phyloP scores from a whole-genome alignment of 345 rosid genomes.

The Cardiospermum halicacabum region DNA sequence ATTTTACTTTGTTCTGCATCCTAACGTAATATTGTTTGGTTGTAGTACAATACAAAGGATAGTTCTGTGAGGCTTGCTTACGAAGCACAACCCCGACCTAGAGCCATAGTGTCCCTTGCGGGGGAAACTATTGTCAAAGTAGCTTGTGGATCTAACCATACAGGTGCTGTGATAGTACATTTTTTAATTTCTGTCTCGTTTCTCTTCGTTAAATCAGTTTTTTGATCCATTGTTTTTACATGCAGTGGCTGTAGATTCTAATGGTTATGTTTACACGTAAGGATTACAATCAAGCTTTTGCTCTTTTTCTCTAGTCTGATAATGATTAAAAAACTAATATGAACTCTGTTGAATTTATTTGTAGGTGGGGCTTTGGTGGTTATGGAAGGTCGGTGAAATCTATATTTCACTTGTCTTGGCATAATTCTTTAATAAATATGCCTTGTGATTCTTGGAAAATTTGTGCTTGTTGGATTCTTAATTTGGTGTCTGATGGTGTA shows the following conservation, averaged over 20 bases:
- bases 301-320: constrained; percentile 10
- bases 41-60: constrained; percentile 90
- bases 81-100: constrained; percentile 95
- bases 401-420: constrained; percentile 5
- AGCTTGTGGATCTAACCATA: constrained; percentile 93
- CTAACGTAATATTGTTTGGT: constrained; percentile 7
- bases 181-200: not conserved
- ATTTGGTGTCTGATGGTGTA: not conserved
- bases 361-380: constrained; percentile 99
- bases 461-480: constrained; percentile 1
- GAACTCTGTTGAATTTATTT: constrained; percentile 19
- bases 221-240: constrained; percentile 20
- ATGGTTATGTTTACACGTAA: constrained; percentile 94
- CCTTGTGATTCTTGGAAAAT: not conserved
- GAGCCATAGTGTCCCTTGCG: constrained; percentile 65
- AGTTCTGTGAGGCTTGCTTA: constrained; percentile 86
- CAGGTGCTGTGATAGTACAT: constrained; percentile 47
- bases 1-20: constrained; percentile 7
- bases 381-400: constrained; percentile 80
- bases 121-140: constrained; percentile 88
- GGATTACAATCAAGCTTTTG: constrained; percentile 20
- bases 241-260: constrained; percentile 87
- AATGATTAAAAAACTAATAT: constrained; percentile 13
- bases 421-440: not conserved
- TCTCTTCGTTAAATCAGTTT: constrained; percentile 2